A percentile compares a stretch with the other conserved stretches of the same genome.
Evolutionary conservation across 1,139 yeast species (phyloP).

Genomic region (Hemisphaericaspora subhashii): DNA sequence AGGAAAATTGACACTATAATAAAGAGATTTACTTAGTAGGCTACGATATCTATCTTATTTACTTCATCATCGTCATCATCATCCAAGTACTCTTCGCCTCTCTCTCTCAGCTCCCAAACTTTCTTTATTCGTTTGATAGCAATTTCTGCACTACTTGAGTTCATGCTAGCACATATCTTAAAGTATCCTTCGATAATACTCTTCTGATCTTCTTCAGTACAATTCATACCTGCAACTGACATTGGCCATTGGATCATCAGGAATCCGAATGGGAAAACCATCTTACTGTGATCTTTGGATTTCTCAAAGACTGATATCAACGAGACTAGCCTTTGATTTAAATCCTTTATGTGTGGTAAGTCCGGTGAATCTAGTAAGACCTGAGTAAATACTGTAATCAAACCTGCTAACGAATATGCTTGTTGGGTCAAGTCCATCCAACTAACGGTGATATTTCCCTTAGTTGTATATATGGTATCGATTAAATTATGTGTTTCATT

Average conservation of each 20-base stretch:
- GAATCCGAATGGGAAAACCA: constrained; percentile 20
- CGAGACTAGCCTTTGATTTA: constrained; percentile 26
- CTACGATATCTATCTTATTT: constrained; percentile 23
- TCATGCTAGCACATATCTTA: constrained; percentile 37
- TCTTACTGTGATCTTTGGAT: constrained; percentile 19
- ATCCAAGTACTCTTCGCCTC: constrained; percentile 24
- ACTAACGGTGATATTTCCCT: constrained; percentile 17
- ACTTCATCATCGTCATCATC: constrained; percentile 25
- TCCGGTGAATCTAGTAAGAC: constrained; percentile 32
- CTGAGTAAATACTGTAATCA: constrained; percentile 27
- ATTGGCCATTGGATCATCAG: constrained; percentile 59
- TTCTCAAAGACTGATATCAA: constrained; percentile 20
- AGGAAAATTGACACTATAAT: neutral
- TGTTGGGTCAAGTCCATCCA: constrained; percentile 40
- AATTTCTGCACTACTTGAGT: constrained; percentile 48
- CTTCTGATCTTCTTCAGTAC: constrained; percentile 43
- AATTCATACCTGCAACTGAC: constrained; percentile 54
- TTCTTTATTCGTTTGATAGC: constrained; percentile 37
- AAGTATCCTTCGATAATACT: constrained; percentile 40
- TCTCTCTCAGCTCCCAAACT: constrained; percentile 34
- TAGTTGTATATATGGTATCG: constrained; percentile 11
- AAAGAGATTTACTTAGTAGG: constrained; percentile 21
- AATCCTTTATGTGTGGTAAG: constrained; percentile 29
- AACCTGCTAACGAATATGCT: constrained; percentile 28
- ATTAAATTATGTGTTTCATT: constrained; percentile 10